Evolutionary conservation across 208 protist genomes (phyloP).

Genomic region (Leptomonas seymouri): DNA sequence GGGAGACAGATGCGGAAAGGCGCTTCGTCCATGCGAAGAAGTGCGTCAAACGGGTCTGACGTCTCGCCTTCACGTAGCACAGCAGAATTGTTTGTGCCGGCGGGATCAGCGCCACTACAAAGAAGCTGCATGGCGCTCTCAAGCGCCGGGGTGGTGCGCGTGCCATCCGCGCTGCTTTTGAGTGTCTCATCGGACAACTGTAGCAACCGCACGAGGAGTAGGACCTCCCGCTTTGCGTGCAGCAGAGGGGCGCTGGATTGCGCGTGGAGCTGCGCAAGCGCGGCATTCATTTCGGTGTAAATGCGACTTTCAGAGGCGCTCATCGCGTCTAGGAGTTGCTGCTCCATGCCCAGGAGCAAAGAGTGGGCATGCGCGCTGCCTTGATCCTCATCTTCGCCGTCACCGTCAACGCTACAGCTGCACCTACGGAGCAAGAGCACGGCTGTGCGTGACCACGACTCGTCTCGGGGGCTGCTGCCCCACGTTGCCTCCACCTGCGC

Average conservation of each 20-base stretch:
- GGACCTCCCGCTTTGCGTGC: constrained; percentile 7
- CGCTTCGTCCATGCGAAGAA: not conserved
- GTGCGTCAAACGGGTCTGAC: not conserved
- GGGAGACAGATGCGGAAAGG: constrained; percentile 5
- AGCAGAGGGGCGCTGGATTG: constrained; percentile 3
- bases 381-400: not conserved
- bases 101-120: not conserved
- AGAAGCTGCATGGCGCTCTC: constrained; percentile 16
- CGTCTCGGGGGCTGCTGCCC: constrained; percentile 1
- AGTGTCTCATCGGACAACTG: constrained; percentile 28
- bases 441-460: constrained; percentile 16
- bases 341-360: constrained; percentile 20
- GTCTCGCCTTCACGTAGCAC: not conserved
- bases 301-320: constrained; percentile 7
- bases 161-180: not conserved
- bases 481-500: constrained; percentile 14
- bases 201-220: constrained; percentile 35
- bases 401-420: not conserved
- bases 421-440: constrained; percentile 22
- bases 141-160: constrained; percentile 17
- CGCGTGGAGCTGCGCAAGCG: constrained; percentile 12
- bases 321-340: constrained; percentile 23
- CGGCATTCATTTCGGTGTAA: constrained; percentile 11
- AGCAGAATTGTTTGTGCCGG: not conserved
- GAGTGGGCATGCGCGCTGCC: not conserved